These are phyloP conservation scores for Waltergamsia citrina DNA, from an alignment of 2,329 filamentous ascomycete species.

Conservation along the genomic window DNA sequence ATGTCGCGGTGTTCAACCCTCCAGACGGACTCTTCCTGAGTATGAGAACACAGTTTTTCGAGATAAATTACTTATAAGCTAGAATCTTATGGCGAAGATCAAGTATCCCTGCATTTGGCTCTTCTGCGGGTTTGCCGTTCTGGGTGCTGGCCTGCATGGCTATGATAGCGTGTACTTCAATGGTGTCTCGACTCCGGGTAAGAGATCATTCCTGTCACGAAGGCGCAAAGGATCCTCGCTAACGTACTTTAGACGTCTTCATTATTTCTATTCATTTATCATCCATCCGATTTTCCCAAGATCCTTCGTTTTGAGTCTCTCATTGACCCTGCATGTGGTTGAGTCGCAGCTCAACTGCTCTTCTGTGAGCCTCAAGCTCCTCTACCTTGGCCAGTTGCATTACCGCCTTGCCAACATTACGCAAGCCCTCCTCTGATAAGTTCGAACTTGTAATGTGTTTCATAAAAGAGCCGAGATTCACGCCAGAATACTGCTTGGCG, in stretches of 20 bases:
- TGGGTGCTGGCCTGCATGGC: constrained; percentile 25
- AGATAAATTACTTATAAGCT: too few species aligned
- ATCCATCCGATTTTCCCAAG: too few species aligned
- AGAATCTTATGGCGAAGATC: constrained; percentile 10
- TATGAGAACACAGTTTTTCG: too few species aligned
- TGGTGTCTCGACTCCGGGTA: constrained; percentile 20
- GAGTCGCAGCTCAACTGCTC: constrained; percentile 80
- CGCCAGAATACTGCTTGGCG: constrained; percentile 95
- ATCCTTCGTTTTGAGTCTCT: too few species aligned
- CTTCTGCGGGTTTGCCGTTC: constrained; percentile 23
- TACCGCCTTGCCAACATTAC: constrained; percentile 78
- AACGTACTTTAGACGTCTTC: constrained; percentile 16
- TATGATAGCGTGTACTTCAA: constrained; percentile 27
- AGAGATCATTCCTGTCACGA: constrained; percentile 2
- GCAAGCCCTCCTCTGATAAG: constrained; percentile 74
- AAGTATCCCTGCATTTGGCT: constrained; percentile 20
- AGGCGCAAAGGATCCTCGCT: neutral
- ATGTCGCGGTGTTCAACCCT: too few species aligned
- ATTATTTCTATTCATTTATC: too few species aligned
- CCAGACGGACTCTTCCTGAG: too few species aligned
- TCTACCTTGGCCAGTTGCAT: constrained; percentile 95
- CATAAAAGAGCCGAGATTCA: constrained; percentile 90
- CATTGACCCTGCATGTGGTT: constrained; percentile 31
- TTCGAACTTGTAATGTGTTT: constrained; percentile 97
- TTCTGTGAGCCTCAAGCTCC: constrained; percentile 84